A percentile compares a stretch with the other conserved stretches of the same genome.
Conservation (phyloP, 768 basidiomycete species). For the Termitomyces sp. region DNA sequence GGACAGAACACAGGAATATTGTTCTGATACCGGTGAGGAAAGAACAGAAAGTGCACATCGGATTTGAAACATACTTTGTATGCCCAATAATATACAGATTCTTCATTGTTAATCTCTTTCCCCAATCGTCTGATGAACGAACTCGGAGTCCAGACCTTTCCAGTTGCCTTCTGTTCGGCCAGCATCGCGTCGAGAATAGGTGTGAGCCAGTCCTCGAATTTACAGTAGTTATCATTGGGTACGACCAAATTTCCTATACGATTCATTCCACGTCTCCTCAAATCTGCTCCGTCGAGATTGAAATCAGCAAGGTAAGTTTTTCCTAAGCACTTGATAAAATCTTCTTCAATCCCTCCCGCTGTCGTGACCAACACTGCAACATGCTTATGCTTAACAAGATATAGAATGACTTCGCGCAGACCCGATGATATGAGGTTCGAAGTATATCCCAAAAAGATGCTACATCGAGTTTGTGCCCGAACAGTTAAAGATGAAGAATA, state of each 20-base stretch:
- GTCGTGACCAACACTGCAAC: conserved; percentile 91
- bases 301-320: conserved; percentile 94
- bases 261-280: conserved; percentile 90
- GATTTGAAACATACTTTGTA: conserved; percentile 68
- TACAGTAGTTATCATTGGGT: conserved; percentile 98
- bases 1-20: conserved; percentile 98
- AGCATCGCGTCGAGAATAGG: conserved; percentile 92
- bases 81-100: conserved; percentile 98
- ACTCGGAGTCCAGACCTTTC: conserved; percentile 87
- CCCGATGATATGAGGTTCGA: conserved; percentile 99
- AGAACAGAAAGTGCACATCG: conserved; percentile 3
- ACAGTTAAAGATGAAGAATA: conserved; percentile 51
- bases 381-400: conserved; percentile 91
- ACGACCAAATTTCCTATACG: conserved; percentile 94
- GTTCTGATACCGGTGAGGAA: conserved; percentile 53
- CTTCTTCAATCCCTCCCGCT: conserved; percentile 97
- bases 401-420: conserved; percentile 83
- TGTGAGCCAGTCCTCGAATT: conserved; percentile 98
- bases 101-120: conserved; percentile 95
- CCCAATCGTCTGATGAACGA: conserved; percentile 89
- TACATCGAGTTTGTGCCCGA: conserved; percentile 69
- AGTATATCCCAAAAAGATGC: conserved; percentile 95
- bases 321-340: conserved; percentile 98
- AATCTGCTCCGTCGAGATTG: conserved; percentile 81
- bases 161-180: conserved; percentile 70